Base-by-base conservation (phyloP, 768 basidiomycete genomes). In the Serendipita sp. region DNA sequence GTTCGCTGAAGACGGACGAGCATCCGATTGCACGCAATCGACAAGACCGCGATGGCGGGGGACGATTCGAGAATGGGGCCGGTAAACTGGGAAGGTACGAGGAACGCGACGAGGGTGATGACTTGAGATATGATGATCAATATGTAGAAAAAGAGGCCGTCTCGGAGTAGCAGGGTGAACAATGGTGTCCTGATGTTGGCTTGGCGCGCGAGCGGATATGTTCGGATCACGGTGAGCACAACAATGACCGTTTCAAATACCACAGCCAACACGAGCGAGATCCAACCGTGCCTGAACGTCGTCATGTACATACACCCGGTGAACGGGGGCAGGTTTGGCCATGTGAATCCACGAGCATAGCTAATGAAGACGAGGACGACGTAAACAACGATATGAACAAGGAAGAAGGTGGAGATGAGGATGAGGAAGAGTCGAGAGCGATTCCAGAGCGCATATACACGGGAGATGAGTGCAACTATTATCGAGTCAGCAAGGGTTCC, bases 361-460 rank as follows among this genome's bases (percentile, higher is more conserved):
- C 17, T 11, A n/a, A 24, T 24, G 17, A 24, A 22, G 11, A n/a
- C 22, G 22, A 58, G 17, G 53, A 22, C 53, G 53, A 33, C 9
- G 31, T 5, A 58, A 1, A 17, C 9, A n/a, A 33, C 2, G 31
- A 33, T 9, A 1, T 58, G 4, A 11, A 58, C 22, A 1, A 33
- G 22, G 30, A 58, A 9, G 17, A 22, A 22, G 3, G 30, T 17
- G 4, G 31, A 4, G 1, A 31, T 58, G 22, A 26, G 4, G 31
- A 58, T 1, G 17, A 58, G 53, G 30, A 58, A 13, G 17, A 3
- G 53, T 28, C 31, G 2, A 4, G 22, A 26, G 11, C 53, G 53
- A 24, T 58, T 58, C 53, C 53, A 58, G 11, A 58, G 53, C 2
- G 53, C 53, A 58, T 58, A 58, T 22, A 58, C 30, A 22, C 53